Evolutionary conservation across 345 rosid genomes (phyloP).

Genomic region (Gossypium bickii): DNA sequence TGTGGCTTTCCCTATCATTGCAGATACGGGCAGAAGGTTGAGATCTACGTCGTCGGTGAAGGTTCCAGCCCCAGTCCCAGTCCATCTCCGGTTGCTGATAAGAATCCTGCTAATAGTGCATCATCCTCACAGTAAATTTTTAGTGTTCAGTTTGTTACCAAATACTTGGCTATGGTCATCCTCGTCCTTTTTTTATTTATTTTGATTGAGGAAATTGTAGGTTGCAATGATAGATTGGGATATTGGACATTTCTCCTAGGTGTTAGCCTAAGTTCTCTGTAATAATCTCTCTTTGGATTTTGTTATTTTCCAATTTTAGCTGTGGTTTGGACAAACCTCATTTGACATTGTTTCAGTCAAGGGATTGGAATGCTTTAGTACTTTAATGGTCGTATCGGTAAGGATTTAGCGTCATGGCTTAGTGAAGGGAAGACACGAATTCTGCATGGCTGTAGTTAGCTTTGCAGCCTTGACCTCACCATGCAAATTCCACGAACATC

Average conservation of each 20-base stretch:
- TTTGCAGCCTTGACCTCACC: not conserved
- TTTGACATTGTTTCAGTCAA: too few relatives aligned
- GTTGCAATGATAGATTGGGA: too few relatives aligned
- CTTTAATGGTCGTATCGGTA: too few relatives aligned
- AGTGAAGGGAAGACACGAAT: not conserved
- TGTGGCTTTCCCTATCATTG: conserved; percentile 37
- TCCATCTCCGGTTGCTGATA: not conserved
- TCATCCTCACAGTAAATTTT: not conserved
- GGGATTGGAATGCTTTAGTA: too few relatives aligned
- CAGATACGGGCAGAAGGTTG: conserved; percentile 35
- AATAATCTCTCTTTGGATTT: too few relatives aligned
- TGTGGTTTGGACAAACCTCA: too few relatives aligned
- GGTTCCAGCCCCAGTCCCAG: not conserved
- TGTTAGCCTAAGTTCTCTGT: too few relatives aligned
- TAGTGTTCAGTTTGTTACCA: not conserved
- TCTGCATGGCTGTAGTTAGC: not conserved
- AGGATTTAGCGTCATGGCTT: not conserved
- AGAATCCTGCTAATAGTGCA: not conserved
- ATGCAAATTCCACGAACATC: not conserved
- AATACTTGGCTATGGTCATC: not conserved
- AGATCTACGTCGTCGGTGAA: conserved; percentile 6
- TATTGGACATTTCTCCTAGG: too few relatives aligned
- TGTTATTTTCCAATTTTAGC: too few relatives aligned
- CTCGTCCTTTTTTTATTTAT: not conserved
- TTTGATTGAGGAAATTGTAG: too few relatives aligned